Evolutionary conservation across 2,329 filamentous ascomycete genomes (phyloP).

Genomic region (Westerdykella sp.): DNA sequence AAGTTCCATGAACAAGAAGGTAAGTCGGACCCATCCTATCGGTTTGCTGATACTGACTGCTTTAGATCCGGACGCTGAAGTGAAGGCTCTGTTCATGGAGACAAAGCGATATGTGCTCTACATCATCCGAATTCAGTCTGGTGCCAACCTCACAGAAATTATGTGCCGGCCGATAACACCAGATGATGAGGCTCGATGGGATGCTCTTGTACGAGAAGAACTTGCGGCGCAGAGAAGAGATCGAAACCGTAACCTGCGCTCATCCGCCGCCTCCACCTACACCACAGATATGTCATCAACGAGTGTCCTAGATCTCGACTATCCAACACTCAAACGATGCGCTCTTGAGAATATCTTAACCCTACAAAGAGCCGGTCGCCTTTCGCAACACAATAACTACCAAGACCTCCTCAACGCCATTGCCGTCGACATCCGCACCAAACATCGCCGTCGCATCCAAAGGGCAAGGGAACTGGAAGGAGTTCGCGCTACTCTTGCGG

Average conservation of each 20-base stretch:
- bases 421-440: conserved; percentile 91
- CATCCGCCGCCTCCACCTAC: conserved; percentile 84
- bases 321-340: conserved; percentile 85
- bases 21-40: conserved; percentile 25
- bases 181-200: conserved; percentile 89
- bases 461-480: conserved; percentile 85
- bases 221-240: conserved; percentile 45
- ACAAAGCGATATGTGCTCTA: conserved; percentile 96
- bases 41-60: conserved; percentile 15
- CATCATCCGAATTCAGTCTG: conserved; percentile 93
- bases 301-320: conserved; percentile 78
- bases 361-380: conserved; percentile 79
- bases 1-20: conserved; percentile 80
- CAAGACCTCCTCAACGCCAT: conserved; percentile 98
- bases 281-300: conserved; percentile 44
- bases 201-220: conserved; percentile 73
- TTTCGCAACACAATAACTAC: conserved; percentile 82
- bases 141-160: conserved; percentile 87
- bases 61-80: conserved; percentile 78
- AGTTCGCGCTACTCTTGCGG: conserved; percentile 66
- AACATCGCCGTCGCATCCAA: conserved; percentile 88
- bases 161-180: conserved; percentile 79
- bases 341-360: conserved; percentile 90
- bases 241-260: conserved; percentile 53
- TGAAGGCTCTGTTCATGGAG: conserved; percentile 94